phyloP scores from a whole-genome alignment of 495 filamentous ascomycete genomes.

The Penicillium macrosclerotiorum region DNA sequence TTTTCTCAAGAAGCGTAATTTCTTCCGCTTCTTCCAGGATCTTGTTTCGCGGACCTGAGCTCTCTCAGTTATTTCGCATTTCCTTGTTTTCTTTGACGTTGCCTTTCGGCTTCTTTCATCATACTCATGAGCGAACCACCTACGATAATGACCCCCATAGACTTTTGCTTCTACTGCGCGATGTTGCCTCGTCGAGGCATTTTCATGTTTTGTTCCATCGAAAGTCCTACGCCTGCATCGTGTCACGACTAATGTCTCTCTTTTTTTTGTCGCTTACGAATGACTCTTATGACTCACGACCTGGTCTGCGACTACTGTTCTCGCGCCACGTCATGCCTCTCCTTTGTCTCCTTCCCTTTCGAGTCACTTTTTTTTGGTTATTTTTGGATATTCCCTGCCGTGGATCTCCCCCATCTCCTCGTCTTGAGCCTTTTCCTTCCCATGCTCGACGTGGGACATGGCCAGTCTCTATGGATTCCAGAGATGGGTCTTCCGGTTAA shows the following conservation, averaged over 20 bases:
- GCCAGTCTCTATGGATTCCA: too few species aligned
- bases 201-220: too few species aligned
- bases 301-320: slow-evolving; percentile 39
- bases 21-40: slow-evolving; percentile 49
- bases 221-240: background rate
- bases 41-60: slow-evolving; percentile 36
- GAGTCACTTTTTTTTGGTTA: slow-evolving; percentile 6
- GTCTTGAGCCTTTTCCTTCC: too few species aligned
- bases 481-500: too few species aligned
- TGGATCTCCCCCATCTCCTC: background rate
- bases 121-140: slow-evolving; percentile 14
- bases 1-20: slow-evolving; percentile 41
- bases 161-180: slow-evolving; percentile 12
- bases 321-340: slow-evolving; percentile 37
- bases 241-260: slow-evolving; percentile 39
- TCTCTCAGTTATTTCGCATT: slow-evolving; percentile 6
- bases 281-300: slow-evolving; percentile 36
- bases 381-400: slow-evolving; percentile 3
- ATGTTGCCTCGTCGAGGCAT: slow-evolving; percentile 1
- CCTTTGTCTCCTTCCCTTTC: slow-evolving; percentile 27
- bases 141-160: slow-evolving; percentile 31
- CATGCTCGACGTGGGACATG: too few species aligned
- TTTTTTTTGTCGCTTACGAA: slow-evolving; percentile 17
- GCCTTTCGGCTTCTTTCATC: background rate
- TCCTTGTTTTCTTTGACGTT: background rate